Base-by-base conservation (phyloP, 2,329 filamentous ascomycete species). In the Torrubiellomyces zombiae region DNA sequence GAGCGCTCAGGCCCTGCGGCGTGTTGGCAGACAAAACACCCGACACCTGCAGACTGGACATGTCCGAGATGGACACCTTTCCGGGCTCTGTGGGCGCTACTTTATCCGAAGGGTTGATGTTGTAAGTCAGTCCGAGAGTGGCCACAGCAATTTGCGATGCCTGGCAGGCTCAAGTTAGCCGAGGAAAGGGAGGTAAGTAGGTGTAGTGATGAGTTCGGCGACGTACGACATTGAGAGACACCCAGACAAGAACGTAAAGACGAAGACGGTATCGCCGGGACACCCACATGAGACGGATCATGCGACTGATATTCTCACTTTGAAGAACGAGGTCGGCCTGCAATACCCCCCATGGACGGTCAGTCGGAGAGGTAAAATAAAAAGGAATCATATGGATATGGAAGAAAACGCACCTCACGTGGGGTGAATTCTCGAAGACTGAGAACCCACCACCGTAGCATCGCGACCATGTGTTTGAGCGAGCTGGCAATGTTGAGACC, bases 401-500 rank as follows among this genome's bases (percentile, higher is more conserved):
- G 11, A 6, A 14, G 4, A 2, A 26, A 23, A 28, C 41, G n/a
- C 25, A 56, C 56, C 42, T 61, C 56, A 5, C 37, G 38, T 20
- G 50, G 38, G 17, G 46, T 47, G 30, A 52, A 44, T 19, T 46
- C 42, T 5, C 44, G 38, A 7, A 42, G 38, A 28, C 45, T 49
- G 20, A 62, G 34, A 15, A 60, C 48, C 40, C 53, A 56, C 55
- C 57, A 61, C n/a, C 57, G 43, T 31, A 58, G 38, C 30, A 58
- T 54, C 9, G 45, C 37, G 4, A 55, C 49, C 45, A 59, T 53
- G 15, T 46, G 47, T 28, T 57, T 57, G 13, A 62, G 42, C 6
- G 48, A 47, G 32, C 44, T 54, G 3, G 51, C 47, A 20, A 59
- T 48, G 23, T 53, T 52, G 24, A 61, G 33, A 28, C 53, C 51